A percentile compares a stretch with the other conserved stretches of the same genome.
Conservation (phyloP, 306 rosid genomes). For the Ormosia emarginata region DNA sequence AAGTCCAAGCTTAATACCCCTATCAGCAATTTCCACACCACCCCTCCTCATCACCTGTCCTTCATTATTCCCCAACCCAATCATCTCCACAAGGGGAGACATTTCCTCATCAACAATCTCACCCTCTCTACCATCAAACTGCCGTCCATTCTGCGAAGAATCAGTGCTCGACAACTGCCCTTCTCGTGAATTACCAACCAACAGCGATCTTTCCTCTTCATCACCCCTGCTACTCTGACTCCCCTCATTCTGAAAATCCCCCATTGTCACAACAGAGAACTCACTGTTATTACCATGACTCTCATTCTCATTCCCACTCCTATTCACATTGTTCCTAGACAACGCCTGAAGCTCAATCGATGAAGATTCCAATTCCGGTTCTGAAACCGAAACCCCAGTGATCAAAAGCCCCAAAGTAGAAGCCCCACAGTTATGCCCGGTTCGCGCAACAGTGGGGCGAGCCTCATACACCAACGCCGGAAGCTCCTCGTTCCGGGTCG, state of each 20-base stretch:
- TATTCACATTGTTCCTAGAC: constrained; percentile 23
- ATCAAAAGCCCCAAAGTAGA: constrained; percentile 50
- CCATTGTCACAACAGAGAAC: constrained; percentile 19
- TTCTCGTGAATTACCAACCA: constrained; percentile 39
- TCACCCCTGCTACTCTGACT: constrained; percentile 12
- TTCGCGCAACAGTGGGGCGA: constrained; percentile 56
- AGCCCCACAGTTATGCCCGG: constrained; percentile 25
- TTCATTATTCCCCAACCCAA: constrained; percentile 28
- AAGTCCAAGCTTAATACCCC: constrained; percentile 90
- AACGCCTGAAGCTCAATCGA: constrained; percentile 75
- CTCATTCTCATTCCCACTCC: not conserved
- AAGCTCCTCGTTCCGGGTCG: constrained; percentile 80
- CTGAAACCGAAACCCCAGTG: constrained; percentile 56
- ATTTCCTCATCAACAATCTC: constrained; percentile 49
- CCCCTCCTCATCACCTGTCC: constrained; percentile 34
- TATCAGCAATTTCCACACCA: constrained; percentile 38
- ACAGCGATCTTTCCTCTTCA: constrained; percentile 56
- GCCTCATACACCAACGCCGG: constrained; percentile 92
- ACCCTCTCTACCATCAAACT: constrained; percentile 21
- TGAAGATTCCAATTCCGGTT: constrained; percentile 26
- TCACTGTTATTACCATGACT: constrained; percentile 5
- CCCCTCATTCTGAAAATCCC: constrained; percentile 6
- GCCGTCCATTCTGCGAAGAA: not conserved
- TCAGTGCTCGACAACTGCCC: not conserved
- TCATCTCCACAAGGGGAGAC: constrained; percentile 70